Evolutionary conservation across 306 rosid species (phyloP).

Genomic region (Quercus robur): DNA sequence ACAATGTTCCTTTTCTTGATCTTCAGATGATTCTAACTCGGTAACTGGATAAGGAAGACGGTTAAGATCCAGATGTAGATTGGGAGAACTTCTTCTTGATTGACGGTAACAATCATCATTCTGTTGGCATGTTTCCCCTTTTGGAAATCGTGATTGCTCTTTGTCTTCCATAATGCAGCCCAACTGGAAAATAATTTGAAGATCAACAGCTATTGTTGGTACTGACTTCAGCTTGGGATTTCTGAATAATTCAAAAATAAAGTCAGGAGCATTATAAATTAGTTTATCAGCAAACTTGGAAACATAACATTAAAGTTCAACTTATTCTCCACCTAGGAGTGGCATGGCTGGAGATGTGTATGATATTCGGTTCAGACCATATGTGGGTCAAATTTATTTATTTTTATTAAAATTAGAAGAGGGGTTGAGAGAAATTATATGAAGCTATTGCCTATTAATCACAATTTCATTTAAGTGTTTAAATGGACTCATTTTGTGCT

Average conservation of each 20-base stretch:
- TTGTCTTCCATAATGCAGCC: slow-evolving; percentile 17
- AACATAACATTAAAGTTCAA: slow-evolving; percentile 7
- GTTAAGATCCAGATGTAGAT: slow-evolving; percentile 71
- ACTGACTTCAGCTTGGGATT: slow-evolving; percentile 57
- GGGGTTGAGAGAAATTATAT: neutral
- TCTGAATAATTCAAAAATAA: slow-evolving; percentile 25
- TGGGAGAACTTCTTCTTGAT: slow-evolving; percentile 31
- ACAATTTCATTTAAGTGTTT: no score
- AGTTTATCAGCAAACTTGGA: neutral
- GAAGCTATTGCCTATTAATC: no score
- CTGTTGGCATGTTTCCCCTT: slow-evolving; percentile 24
- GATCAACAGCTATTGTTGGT: slow-evolving; percentile 58
- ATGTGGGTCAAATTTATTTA: neutral
- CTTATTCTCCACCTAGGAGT: slow-evolving; percentile 10
- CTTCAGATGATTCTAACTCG: slow-evolving; percentile 34
- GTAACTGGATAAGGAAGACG: slow-evolving; percentile 53
- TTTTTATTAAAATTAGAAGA: neutral
- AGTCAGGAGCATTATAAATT: slow-evolving; percentile 14
- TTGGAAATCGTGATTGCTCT: slow-evolving; percentile 20
- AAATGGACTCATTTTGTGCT: no score
- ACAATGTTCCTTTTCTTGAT: slow-evolving; percentile 32
- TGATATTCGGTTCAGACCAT: slow-evolving; percentile 8
- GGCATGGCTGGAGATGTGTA: neutral
- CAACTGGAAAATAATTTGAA: slow-evolving; percentile 36
- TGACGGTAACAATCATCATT: slow-evolving; percentile 24